Percentiles rank a stretch among this genome's conserved stretches.
phyloP scores from a whole-genome alignment of 83 land plant genomes.

The Thuja plicata region DNA sequence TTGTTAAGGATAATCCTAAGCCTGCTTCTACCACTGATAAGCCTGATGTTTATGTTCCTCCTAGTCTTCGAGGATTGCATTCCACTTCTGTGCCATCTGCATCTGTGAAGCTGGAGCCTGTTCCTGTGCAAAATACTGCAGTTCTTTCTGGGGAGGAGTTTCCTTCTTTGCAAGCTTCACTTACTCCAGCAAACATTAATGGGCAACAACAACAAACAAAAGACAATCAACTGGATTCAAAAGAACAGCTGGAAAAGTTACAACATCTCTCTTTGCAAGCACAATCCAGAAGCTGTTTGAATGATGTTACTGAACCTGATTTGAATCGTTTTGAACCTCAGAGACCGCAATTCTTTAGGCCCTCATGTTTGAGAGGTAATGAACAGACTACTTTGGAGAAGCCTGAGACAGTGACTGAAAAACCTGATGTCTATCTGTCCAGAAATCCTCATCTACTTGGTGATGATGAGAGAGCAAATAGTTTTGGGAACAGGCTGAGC shows the following conservation, averaged over 20 bases:
- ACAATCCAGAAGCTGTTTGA: no score
- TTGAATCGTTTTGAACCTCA: not conserved
- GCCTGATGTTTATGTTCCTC: slow-evolving; percentile 17
- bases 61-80: not conserved
- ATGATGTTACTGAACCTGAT: not conserved
- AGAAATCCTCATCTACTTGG: not conserved
- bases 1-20: not conserved
- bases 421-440: not conserved
- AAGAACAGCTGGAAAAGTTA: slow-evolving; percentile 24
- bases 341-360: slow-evolving; percentile 1
- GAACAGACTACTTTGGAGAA: not conserved
- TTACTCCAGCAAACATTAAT: slow-evolving; percentile 26
- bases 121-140: not conserved
- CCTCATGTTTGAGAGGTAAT: not conserved
- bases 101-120: not conserved
- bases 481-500: not conserved
- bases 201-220: slow-evolving; percentile 29
- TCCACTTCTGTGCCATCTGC: not conserved
- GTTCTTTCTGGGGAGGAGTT: slow-evolving; percentile 54
- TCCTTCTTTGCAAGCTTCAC: slow-evolving; percentile 47
- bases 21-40: not conserved
- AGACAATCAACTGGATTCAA: slow-evolving; percentile 29
- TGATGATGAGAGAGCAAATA: not conserved
- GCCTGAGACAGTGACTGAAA: not conserved
- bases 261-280: slow-evolving; percentile 8